Evolutionary conservation across 2,329 filamentous ascomycete genomes (phyloP).

Genomic region (Aquanectria penicillioides): DNA sequence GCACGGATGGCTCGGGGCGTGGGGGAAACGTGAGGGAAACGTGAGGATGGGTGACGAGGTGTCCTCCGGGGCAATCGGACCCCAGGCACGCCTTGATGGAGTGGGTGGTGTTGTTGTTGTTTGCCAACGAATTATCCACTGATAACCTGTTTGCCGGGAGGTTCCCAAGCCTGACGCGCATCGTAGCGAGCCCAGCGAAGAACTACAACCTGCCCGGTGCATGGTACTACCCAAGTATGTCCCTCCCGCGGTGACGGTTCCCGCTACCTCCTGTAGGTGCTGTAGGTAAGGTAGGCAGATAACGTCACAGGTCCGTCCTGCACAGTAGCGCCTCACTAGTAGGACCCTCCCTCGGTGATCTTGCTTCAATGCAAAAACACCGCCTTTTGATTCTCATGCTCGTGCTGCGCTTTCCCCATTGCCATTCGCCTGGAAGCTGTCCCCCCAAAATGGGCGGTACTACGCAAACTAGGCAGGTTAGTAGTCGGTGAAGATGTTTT

Average conservation of each 20-base stretch:
- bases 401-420: not conserved
- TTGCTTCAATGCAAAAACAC: not conserved
- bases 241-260: too few relatives aligned
- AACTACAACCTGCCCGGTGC: too few relatives aligned
- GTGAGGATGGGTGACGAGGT: constrained; percentile 5
- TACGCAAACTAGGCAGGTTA: not conserved
- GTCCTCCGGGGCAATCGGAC: constrained; percentile 1
- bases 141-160: too few relatives aligned
- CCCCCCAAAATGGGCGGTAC: not conserved
- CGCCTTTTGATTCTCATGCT: not conserved
- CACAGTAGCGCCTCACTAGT: constrained; percentile 11
- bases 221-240: constrained; percentile 1
- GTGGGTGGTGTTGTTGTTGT: too few relatives aligned
- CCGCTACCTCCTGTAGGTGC: too few relatives aligned
- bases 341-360: not conserved
- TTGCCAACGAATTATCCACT: too few relatives aligned
- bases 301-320: too few relatives aligned
- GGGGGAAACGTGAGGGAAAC: too few relatives aligned
- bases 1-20: constrained; percentile 1
- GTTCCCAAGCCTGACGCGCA: too few relatives aligned
- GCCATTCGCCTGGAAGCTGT: constrained; percentile 1
- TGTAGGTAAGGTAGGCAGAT: too few relatives aligned
- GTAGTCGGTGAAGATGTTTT: not conserved
- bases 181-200: too few relatives aligned
- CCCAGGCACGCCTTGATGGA: not conserved